Conservation (phyloP, 805 yeast species). For the Nakazawaea ernobii region DNA sequence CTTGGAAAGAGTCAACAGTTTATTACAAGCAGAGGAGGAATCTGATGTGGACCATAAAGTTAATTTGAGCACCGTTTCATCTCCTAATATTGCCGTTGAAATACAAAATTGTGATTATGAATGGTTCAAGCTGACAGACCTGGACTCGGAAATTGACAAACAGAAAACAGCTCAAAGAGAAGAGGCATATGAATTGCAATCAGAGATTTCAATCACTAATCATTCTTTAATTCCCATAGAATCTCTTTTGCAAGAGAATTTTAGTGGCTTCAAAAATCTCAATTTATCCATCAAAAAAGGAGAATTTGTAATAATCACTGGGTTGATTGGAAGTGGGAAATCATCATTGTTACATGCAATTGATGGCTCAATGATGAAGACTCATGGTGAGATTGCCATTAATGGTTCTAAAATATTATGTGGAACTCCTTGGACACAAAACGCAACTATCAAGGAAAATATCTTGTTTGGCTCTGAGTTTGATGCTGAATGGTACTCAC, state of each 20-base stretch:
- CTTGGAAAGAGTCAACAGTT: slow-evolving; percentile 44
- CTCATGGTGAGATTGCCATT: slow-evolving; percentile 43
- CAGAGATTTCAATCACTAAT: slow-evolving; percentile 1
- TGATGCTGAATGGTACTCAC: slow-evolving; percentile 42
- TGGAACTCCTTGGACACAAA: slow-evolving; percentile 72
- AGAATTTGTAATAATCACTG: slow-evolving; percentile 66
- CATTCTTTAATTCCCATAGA: background rate
- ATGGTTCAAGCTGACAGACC: slow-evolving; percentile 44
- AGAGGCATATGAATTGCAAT: background rate
- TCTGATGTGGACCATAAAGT: slow-evolving; percentile 32
- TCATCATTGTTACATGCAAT: slow-evolving; percentile 66
- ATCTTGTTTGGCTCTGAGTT: slow-evolving; percentile 59
- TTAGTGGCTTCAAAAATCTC: slow-evolving; percentile 38
- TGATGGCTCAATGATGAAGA: slow-evolving; percentile 59
- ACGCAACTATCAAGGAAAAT: slow-evolving; percentile 70
- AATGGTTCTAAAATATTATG: slow-evolving; percentile 48
- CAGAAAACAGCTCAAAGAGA: background rate
- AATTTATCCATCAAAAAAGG: slow-evolving; percentile 44
- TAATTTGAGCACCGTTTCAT: slow-evolving; percentile 34
- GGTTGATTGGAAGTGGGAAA: slow-evolving; percentile 76
- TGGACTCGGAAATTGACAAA: background rate
- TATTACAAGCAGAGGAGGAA: slow-evolving; percentile 34
- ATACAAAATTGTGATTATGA: slow-evolving; percentile 47
- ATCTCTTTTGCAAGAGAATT: slow-evolving; percentile 10
- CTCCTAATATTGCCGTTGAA: slow-evolving; percentile 34